phyloP scores from a whole-genome alignment of 176 grass and related monocot genomes.

The Musa itinerans region DNA sequence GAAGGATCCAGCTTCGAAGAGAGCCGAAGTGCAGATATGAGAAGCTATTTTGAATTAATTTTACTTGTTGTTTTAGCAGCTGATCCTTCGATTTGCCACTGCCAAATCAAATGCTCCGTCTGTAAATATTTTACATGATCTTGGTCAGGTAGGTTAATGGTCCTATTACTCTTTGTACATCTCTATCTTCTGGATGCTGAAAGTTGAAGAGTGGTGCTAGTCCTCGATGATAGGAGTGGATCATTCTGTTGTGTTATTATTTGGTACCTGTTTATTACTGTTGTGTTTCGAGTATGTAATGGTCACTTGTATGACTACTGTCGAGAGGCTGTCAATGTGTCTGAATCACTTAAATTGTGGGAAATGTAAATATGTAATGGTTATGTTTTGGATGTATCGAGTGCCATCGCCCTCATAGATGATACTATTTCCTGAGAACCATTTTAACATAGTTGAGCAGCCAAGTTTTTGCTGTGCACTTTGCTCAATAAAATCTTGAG shows the following conservation, averaged over 20 bases:
- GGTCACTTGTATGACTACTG: background rate
- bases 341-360: background rate
- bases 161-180: background rate
- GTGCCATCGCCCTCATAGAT: background rate
- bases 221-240: too few species aligned
- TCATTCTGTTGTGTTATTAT: background rate
- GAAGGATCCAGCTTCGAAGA: constrained; percentile 25
- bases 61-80: constrained; percentile 4
- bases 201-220: too few species aligned
- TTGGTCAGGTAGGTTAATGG: background rate
- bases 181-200: background rate
- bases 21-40: constrained; percentile 32
- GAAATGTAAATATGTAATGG: background rate
- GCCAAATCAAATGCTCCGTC: background rate
- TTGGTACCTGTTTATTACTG: background rate
- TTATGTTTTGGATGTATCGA: background rate
- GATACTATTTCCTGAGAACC: too few species aligned
- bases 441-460: too few species aligned
- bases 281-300: background rate
- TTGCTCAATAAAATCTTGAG: too few species aligned
- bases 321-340: background rate
- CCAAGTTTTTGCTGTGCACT: too few species aligned
- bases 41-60: background rate
- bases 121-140: constrained; percentile 6
- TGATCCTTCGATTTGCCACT: background rate